Conservation (phyloP, 768 basidiomycete species). For the Tulasnella sp. region DNA sequence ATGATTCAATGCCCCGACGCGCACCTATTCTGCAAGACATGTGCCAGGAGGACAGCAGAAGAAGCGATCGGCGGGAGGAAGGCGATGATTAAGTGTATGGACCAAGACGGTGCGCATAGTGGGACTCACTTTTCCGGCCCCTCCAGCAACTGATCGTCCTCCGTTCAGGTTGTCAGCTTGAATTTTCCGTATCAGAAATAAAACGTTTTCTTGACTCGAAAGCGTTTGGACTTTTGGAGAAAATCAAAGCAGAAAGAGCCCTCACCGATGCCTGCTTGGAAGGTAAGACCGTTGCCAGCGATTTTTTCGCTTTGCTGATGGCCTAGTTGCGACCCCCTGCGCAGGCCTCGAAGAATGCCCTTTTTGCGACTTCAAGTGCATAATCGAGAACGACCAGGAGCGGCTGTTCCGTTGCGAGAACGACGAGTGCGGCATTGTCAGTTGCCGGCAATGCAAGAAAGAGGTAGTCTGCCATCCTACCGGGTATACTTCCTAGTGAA, state of each 20-base stretch:
- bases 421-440: conserved; percentile 60
- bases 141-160: background rate
- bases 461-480: conserved; percentile 37
- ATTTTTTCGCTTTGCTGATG: background rate
- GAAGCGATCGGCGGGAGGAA: conserved; percentile 44
- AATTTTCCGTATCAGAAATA: conserved; percentile 64
- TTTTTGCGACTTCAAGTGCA: conserved; percentile 78
- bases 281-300: conserved; percentile 31
- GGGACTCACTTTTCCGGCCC: background rate
- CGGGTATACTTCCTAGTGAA: background rate
- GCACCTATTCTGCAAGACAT: conserved; percentile 75
- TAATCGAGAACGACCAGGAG: conserved; percentile 62
- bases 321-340: background rate
- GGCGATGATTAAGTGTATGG: conserved; percentile 62
- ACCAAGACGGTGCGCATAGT: conserved; percentile 49
- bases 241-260: conserved; percentile 15
- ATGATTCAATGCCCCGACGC: conserved; percentile 87
- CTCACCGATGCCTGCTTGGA: conserved; percentile 3
- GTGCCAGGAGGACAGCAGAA: conserved; percentile 61
- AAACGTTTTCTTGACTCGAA: conserved; percentile 57
- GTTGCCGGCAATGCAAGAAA: conserved; percentile 73
- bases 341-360: conserved; percentile 46
- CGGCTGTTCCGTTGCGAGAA: conserved; percentile 50
- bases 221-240: conserved; percentile 58
- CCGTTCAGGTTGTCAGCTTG: conserved; percentile 20